These are phyloP conservation scores for Pisolithus thermaeus DNA, from an alignment of 1,284 basidiomycete genomes.

Conservation along the genomic window DNA sequence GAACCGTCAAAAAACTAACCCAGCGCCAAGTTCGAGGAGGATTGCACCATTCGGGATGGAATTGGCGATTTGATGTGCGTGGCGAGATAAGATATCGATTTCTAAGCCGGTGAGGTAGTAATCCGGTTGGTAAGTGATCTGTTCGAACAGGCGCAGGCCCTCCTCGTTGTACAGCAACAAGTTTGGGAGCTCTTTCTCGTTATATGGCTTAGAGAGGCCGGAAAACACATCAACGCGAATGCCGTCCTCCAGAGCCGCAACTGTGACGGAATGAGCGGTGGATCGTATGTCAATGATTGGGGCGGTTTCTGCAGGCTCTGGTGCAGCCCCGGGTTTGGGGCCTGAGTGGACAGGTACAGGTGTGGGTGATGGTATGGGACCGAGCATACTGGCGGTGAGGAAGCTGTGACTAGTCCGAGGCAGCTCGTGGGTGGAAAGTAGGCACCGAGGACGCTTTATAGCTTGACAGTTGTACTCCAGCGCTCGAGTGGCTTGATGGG, in stretches of 20 bases:
- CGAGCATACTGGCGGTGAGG: neutral
- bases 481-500: neutral
- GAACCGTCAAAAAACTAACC: neutral
- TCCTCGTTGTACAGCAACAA: slow-evolving; percentile 6
- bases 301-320: neutral
- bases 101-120: slow-evolving; percentile 6
- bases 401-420: neutral
- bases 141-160: slow-evolving; percentile 6
- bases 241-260: neutral
- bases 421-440: neutral
- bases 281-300: slow-evolving; percentile 3
- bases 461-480: neutral
- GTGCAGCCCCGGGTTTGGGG: neutral
- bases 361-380: neutral
- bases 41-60: slow-evolving; percentile 1
- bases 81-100: slow-evolving; percentile 1
- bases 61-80: slow-evolving; percentile 1
- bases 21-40: slow-evolving; percentile 3
- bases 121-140: slow-evolving; percentile 5
- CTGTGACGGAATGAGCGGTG: neutral
- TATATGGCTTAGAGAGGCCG: slow-evolving; percentile 5
- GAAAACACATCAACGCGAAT: neutral
- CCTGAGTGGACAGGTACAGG: neutral
- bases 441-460: neutral
- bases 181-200: slow-evolving; percentile 3